Percentiles rank a stretch among this genome's conserved stretches.
phyloP scores from a whole-genome alignment of 331 rosid genomes.

The Malus hybrid region DNA sequence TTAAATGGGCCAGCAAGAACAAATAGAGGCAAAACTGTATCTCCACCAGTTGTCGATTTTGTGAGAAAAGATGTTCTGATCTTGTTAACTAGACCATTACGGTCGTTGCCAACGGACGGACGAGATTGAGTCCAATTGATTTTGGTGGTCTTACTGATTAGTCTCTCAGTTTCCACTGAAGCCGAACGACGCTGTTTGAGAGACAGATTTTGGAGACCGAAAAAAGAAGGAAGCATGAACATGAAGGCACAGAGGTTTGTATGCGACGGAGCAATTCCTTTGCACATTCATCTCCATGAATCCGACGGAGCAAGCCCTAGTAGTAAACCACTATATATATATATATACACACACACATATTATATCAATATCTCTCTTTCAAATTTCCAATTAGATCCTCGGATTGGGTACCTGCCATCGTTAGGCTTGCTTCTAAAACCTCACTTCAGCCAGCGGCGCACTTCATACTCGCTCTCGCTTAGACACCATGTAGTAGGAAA shows the following conservation, averaged over 20 bases:
- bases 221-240: constrained; percentile 13
- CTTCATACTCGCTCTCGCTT: constrained; percentile 61
- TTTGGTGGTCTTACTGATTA: too few relatives aligned
- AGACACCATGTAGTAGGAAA: constrained; percentile 31
- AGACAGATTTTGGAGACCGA: not conserved
- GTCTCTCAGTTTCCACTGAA: not conserved
- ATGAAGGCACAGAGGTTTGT: constrained; percentile 51
- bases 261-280: constrained; percentile 82
- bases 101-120: too few relatives aligned
- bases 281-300: constrained; percentile 82
- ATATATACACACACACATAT: not conserved
- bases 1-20: too few relatives aligned
- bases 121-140: too few relatives aligned
- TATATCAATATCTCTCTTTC: not conserved
- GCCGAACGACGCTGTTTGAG: not conserved
- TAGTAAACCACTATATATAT: not conserved
- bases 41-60: too few relatives aligned
- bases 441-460: constrained; percentile 45
- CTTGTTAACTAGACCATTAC: too few relatives aligned
- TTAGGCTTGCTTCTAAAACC: constrained; percentile 70
- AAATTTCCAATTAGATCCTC: constrained; percentile 47
- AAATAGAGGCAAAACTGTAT: too few relatives aligned
- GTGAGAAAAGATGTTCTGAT: too few relatives aligned
- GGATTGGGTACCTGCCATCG: constrained; percentile 78
- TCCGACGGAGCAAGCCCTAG: constrained; percentile 80